A percentile compares a stretch with the other conserved stretches of the same genome.
Evolutionary conservation across 2,329 filamentous ascomycete genomes (phyloP).

Genomic region (Fusarium sacchari): DNA sequence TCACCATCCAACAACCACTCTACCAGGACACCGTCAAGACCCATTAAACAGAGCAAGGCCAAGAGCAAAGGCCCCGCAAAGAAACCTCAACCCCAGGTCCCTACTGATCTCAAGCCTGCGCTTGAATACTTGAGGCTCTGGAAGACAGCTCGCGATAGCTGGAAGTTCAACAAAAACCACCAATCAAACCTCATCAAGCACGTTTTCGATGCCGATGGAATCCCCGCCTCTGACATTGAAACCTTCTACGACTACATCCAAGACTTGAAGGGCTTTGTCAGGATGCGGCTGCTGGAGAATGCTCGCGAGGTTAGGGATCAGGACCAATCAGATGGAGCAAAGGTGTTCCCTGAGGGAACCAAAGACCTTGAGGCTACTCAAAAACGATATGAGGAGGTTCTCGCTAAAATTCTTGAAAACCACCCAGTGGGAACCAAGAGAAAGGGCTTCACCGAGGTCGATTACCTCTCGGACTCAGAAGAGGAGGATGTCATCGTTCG

Average conservation of each 20-base stretch:
- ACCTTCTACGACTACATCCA: constrained; percentile 81
- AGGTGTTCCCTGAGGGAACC: constrained; percentile 61
- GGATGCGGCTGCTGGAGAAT: constrained; percentile 73
- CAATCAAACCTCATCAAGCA: constrained; percentile 88
- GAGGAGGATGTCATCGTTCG: constrained; percentile 62
- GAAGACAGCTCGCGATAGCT: constrained; percentile 73
- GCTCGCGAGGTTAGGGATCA: constrained; percentile 70
- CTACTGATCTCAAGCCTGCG: constrained; percentile 67
- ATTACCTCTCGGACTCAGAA: constrained; percentile 60
- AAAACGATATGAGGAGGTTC: constrained; percentile 64
- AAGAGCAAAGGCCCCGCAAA: constrained; percentile 52
- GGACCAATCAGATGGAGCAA: constrained; percentile 61
- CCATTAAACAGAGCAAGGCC: constrained; percentile 45
- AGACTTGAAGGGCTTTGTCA: constrained; percentile 79
- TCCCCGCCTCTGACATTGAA: constrained; percentile 75
- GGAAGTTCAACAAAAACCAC: constrained; percentile 98
- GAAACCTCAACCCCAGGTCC: constrained; percentile 52
- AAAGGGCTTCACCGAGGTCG: constrained; percentile 64
- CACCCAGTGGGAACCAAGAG: constrained; percentile 53
- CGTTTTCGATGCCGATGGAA: constrained; percentile 75
- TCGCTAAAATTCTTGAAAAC: constrained; percentile 58
- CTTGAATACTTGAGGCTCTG: constrained; percentile 82
- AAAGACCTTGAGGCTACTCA: constrained; percentile 60
- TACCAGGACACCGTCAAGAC: constrained; percentile 48
- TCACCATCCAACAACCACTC: constrained; percentile 46